A percentile compares a stretch with the other conserved stretches of the same genome.
phyloP scores from a whole-genome alignment of 2,329 filamentous ascomycete species.

The Ustulina deusta region DNA sequence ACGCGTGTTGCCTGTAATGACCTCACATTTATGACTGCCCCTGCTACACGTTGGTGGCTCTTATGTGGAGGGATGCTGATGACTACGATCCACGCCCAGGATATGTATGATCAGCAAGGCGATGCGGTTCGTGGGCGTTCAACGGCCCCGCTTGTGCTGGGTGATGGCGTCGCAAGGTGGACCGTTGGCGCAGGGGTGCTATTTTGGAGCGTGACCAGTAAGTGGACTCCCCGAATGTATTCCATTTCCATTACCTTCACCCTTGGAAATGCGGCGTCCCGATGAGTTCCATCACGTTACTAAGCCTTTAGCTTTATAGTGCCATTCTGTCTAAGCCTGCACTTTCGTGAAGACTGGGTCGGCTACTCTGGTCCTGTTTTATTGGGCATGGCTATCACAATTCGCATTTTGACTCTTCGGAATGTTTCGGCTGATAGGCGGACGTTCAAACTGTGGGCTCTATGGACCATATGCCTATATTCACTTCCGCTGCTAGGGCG shows the following conservation, averaged over 20 bases:
- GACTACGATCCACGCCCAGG: constrained; percentile 30
- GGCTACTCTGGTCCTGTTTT: constrained; percentile 11
- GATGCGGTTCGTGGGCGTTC: constrained; percentile 27
- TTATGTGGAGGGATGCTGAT: constrained; percentile 25
- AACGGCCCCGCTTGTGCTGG: constrained; percentile 26
- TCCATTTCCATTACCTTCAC: not conserved
- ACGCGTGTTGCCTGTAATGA: constrained; percentile 20
- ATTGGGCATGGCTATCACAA: constrained; percentile 12
- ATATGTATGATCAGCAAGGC: constrained; percentile 28
- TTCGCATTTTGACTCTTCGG: constrained; percentile 20
- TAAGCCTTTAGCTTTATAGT: constrained; percentile 10
- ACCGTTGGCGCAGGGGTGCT: constrained; percentile 19
- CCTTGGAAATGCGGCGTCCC: not conserved
- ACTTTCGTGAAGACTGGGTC: constrained; percentile 18
- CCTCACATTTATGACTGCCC: constrained; percentile 12
- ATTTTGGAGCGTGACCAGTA: constrained; percentile 29
- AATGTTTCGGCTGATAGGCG: constrained; percentile 13
- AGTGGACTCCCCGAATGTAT: constrained; percentile 1
- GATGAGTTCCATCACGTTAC: not conserved
- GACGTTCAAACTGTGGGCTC: constrained; percentile 23
- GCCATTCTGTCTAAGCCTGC: constrained; percentile 16
- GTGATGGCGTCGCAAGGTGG: constrained; percentile 24
- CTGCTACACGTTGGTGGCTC: constrained; percentile 27
- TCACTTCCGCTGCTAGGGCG: constrained; percentile 17
- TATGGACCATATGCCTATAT: constrained; percentile 27